A percentile compares a stretch with the other conserved stretches of the same genome.
Conservation (phyloP, 2,329 filamentous ascomycete species). For the Fusarium acutatum region DNA sequence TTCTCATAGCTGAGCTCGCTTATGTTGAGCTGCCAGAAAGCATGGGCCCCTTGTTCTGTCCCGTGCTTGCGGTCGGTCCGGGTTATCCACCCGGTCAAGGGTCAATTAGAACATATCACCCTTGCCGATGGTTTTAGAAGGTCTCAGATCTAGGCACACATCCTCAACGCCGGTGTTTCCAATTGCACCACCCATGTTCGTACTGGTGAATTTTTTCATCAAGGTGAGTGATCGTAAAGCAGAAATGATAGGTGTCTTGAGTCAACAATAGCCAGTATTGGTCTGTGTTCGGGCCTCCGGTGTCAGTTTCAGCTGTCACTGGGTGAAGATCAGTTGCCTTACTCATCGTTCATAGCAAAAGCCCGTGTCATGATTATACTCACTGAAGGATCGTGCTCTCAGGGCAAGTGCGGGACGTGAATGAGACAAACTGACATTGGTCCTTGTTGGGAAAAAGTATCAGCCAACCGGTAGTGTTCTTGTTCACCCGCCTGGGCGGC, state of each 20-base stretch:
- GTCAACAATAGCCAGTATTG: background rate
- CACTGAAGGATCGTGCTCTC: background rate
- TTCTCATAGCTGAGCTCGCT: conserved; percentile 28
- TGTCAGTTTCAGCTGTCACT: background rate
- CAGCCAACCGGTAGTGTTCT: background rate
- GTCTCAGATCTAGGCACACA: conserved; percentile 23
- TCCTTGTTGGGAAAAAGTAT: background rate
- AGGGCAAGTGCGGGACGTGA: background rate
- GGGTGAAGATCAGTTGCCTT: background rate
- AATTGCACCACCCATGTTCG: conserved; percentile 14
- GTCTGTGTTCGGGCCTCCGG: background rate
- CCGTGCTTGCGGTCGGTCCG: conserved; percentile 30
- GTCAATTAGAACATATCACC: conserved; percentile 11
- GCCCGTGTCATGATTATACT: background rate
- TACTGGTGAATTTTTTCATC: background rate
- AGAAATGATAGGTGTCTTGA: background rate
- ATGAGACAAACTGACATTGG: background rate
- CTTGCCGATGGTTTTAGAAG: conserved; percentile 20
- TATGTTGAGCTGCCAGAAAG: background rate
- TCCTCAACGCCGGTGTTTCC: conserved; percentile 36
- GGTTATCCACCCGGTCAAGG: conserved; percentile 33
- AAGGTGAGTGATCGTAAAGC: background rate
- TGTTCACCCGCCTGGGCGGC: background rate
- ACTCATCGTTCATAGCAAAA: background rate
- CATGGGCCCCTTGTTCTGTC: conserved; percentile 22